These are phyloP conservation scores for Botrytis byssoidea DNA, from an alignment of 2,329 filamentous ascomycete species.

Conservation along the genomic window DNA sequence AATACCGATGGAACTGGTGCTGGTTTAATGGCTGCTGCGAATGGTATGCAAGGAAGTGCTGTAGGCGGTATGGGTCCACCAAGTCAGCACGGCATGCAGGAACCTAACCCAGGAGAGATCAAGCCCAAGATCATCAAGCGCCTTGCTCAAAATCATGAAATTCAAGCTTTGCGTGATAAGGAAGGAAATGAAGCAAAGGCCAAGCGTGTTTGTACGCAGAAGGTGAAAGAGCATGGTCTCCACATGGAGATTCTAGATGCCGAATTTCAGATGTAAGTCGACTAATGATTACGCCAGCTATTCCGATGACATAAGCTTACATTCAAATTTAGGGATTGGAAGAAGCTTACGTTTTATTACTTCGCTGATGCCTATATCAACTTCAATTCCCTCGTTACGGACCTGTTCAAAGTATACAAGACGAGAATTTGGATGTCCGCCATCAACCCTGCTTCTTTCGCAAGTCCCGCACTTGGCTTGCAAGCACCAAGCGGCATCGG, in stretches of 20 bases:
- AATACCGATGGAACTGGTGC: constrained; percentile 60
- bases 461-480: constrained; percentile 70
- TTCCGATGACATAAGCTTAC: constrained; percentile 9
- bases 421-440: constrained; percentile 99
- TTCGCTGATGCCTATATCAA: constrained; percentile 98
- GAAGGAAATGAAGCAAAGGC: constrained; percentile 97
- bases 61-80: constrained; percentile 77
- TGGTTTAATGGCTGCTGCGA: constrained; percentile 62
- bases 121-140: constrained; percentile 98
- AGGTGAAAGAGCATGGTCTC: constrained; percentile 88
- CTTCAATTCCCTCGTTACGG: constrained; percentile 95
- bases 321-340: constrained; percentile 73
- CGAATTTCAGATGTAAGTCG: constrained; percentile 91
- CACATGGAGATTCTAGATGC: constrained; percentile 99
- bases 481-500: constrained; percentile 67
- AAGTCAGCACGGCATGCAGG: constrained; percentile 69
- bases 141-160: constrained; percentile 86
- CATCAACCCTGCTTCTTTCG: constrained; percentile 95
- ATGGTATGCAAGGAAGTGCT: constrained; percentile 64
- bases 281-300: neutral
- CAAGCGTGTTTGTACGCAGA: constrained; percentile 93
- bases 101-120: constrained; percentile 70
- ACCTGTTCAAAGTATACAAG: constrained; percentile 99
- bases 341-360: constrained; percentile 98
- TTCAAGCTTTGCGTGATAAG: constrained; percentile 85